phyloP scores from a whole-genome alignment of 83 land plant species.

The Diphasiastrum complanatum region DNA sequence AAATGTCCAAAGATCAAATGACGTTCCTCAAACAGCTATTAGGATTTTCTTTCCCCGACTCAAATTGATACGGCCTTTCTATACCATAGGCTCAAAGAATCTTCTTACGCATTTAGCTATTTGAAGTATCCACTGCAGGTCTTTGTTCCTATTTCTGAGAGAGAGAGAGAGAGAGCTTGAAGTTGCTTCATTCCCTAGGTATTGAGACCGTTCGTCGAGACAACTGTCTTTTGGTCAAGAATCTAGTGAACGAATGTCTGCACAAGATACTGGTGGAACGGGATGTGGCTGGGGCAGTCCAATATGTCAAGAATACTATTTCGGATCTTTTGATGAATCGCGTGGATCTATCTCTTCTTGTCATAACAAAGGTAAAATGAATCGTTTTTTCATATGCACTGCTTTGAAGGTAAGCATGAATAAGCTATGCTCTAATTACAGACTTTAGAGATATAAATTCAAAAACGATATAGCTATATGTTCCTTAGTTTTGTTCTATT shows the following conservation, averaged over 20 bases:
- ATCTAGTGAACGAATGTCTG: conserved; percentile 85
- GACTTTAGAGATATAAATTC: no score
- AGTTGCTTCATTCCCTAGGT: conserved; percentile 39
- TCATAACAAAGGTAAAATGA: conserved; percentile 99
- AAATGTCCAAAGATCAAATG: no score
- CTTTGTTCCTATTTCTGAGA: background rate
- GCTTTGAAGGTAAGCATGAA: background rate
- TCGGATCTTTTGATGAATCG: conserved; percentile 97
- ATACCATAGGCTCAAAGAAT: no score
- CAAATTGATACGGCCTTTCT: background rate
- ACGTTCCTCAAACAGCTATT: background rate
- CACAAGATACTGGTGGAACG: conserved; percentile 87
- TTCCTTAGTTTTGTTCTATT: no score
- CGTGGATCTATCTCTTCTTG: conserved; percentile 96
- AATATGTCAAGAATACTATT: conserved; percentile 85
- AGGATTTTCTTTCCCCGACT: background rate
- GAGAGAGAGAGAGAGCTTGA: background rate
- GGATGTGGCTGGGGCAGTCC: conserved; percentile 84
- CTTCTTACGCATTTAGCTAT: no score
- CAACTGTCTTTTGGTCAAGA: conserved; percentile 92
- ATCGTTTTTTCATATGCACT: no score
- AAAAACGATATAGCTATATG: no score
- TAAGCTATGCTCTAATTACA: background rate
- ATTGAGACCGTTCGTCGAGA: conserved; percentile 98
- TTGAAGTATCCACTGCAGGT: no score